Evolutionary conservation across 805 yeast species (phyloP), one percentile per base, ranked within the genome.

Genomic region (Debaryomyces maramus): DNA sequence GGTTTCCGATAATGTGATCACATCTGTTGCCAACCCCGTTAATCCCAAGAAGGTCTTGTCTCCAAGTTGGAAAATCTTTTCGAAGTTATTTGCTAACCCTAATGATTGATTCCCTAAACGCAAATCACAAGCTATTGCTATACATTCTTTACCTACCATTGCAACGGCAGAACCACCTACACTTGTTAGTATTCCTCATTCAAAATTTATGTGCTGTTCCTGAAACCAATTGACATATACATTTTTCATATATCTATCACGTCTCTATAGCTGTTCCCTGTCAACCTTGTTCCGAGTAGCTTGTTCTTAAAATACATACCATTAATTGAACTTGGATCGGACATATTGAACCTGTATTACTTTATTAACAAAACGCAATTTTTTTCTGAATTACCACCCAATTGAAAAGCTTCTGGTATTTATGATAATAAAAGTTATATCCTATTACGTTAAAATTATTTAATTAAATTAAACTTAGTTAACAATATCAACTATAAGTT

Each of bases 101-200:
- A 93, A 72, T 5, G 96, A 87, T 64, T 93, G 99, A 61, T 82
- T 81, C 16, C 99, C 99, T 46, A 93, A 73, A 56, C 98, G 83
- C 58, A 93, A 73, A 67, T 93, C 99, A 54, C 93, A 84, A 3
- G 97, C 99, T 56, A 93, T 89, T 21, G 98, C 99, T 40, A 93
- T 90, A 73, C 99, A 93, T 53, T 89, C 97, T 60, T 95, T 90
- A 55, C 99, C 99, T 18, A 84, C 84, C 99, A 93, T 93, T 49
- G 99, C 99, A 23, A 95, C 95, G 38, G 96, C 96, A 48, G 96
- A 78, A 67, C 99, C 99, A 69, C 97, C 88, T 65, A 43, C 19
- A 10, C 20, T 11, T 34, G 39, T 39, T 30, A 23, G 40, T 35
- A 28, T 24, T 24, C 13, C 13, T n/a, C 6, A 7, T 24, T 15